Evolutionary conservation across 139 green algal genomes (phyloP), one percentile per base, ranked within the genome.

Genomic region (Spirogloea muscicola): DNA sequence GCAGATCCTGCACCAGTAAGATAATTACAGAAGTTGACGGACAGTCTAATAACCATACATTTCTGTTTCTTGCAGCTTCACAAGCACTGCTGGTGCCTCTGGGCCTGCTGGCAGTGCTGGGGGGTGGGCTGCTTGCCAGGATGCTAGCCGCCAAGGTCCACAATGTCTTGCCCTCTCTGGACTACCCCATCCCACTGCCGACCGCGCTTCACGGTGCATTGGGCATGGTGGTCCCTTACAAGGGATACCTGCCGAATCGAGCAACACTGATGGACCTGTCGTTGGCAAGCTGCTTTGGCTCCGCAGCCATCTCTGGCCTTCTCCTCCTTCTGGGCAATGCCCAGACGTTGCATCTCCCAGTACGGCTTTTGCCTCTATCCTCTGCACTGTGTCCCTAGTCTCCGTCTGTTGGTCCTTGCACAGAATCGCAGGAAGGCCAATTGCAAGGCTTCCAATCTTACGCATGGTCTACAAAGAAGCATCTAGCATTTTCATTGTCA

Each of bases 171-270:
- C 25, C 1, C 25, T 31, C 25, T 18, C 57, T 65, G 7, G 57
- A 65, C 16, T 41, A 29, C 2, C 57, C 57, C 33, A 29, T 65
- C 57, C 57, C 29, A 27, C 57, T 65, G 25, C 57, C 57, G 18
- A 27, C 57, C 5, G 33, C 57, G 9, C 7, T 34, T 34, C n/a
- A 44, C 5, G 57, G 57, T 3, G 18, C 33, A 2, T 65, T 65
- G 5, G 57, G 57, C 13, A 5, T 65, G 25, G 4, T 65, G n/a
- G 31, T 34, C 57, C 25, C 25, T 5, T 38, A 41, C 57, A 65
- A 65, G 41, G 57, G 57, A 18, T 38, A 41, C 31, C 57, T 65
- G 31, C 57, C 57, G 33, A 65, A 36, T 18, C 57, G 57, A 44
- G n/a, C 25, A 18, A 16, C 33, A 1, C 57, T 65, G 25, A 31